Conservation (phyloP, 768 basidiomycete species). For the Boletellus ananas region DNA sequence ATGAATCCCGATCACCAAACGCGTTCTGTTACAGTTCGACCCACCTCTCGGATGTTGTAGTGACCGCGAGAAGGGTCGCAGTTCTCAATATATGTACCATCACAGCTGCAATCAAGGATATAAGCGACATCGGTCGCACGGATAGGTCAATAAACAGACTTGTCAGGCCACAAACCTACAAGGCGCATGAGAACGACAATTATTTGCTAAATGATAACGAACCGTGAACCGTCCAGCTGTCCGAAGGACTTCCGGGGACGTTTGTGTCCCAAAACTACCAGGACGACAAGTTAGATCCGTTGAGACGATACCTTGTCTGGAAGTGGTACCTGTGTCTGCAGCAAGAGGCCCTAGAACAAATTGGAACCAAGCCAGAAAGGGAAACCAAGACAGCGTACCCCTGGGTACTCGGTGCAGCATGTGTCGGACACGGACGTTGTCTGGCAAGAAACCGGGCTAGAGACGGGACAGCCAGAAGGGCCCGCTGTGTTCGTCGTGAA, state of each 20-base stretch:
- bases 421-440: constrained; percentile 43
- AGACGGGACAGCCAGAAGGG: constrained; percentile 50
- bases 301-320: not conserved
- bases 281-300: constrained; percentile 3
- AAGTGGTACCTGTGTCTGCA: constrained; percentile 49
- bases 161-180: constrained; percentile 64
- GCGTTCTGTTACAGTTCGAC: constrained; percentile 2
- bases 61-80: constrained; percentile 39
- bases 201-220: constrained; percentile 8
- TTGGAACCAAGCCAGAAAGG: not conserved
- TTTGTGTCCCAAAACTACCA: constrained; percentile 58
- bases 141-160: constrained; percentile 33
- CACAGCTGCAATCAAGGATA: constrained; percentile 42
- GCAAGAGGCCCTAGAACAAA: constrained; percentile 47
- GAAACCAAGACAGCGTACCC: constrained; percentile 39
- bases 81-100: constrained; percentile 37
- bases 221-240: constrained; percentile 80
- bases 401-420: constrained; percentile 68
- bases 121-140: not conserved
- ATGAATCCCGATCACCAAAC: not conserved
- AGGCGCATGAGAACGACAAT: constrained; percentile 1
- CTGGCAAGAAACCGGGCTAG: constrained; percentile 52
- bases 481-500: constrained; percentile 19
- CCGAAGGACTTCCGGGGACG: constrained; percentile 54
- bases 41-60: constrained; percentile 43